Evolutionary conservation across 78 protist genomes (phyloP).

Genomic region (Cavenderia fasciculata): DNA sequence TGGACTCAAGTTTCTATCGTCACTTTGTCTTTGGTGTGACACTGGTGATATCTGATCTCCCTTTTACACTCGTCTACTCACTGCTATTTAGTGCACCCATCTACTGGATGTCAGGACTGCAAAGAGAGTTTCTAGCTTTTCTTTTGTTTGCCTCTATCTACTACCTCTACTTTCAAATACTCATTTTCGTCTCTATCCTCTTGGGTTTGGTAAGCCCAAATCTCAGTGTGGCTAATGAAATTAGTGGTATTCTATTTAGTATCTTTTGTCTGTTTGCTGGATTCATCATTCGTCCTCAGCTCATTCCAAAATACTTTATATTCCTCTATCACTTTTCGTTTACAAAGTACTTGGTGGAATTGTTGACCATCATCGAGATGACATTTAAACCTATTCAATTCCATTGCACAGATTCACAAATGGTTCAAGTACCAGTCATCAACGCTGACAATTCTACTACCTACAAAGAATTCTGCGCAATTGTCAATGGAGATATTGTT

Average conservation of each 20-base stretch:
- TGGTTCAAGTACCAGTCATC: slow-evolving; percentile 14
- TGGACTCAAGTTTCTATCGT: slow-evolving; percentile 47
- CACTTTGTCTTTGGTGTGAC: slow-evolving; percentile 25
- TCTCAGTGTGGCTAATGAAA: slow-evolving; percentile 47
- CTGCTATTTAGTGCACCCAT: slow-evolving; percentile 20
- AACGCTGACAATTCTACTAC: not conserved
- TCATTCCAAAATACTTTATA: slow-evolving; percentile 31
- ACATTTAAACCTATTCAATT: not conserved
- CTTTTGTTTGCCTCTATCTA: slow-evolving; percentile 12
- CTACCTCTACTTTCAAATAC: slow-evolving; percentile 40
- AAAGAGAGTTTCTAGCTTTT: not conserved
- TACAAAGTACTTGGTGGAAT: slow-evolving; percentile 39
- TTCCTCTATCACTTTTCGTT: slow-evolving; percentile 31
- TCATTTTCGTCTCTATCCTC: slow-evolving; percentile 31
- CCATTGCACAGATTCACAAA: slow-evolving; percentile 10
- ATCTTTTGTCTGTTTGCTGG: slow-evolving; percentile 60
- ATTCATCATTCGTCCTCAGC: slow-evolving; percentile 24
- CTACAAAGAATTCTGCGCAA: slow-evolving; percentile 48
- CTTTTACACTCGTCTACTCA: slow-evolving; percentile 38
- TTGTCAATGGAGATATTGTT: slow-evolving; percentile 17
- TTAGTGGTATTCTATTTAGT: slow-evolving; percentile 45
- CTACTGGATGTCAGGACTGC: slow-evolving; percentile 57
- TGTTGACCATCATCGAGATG: slow-evolving; percentile 52
- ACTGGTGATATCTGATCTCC: slow-evolving; percentile 39
- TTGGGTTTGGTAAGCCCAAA: slow-evolving; percentile 29